Conservation (phyloP, 2,329 filamentous ascomycete genomes). For the Epichloe typhina region DNA sequence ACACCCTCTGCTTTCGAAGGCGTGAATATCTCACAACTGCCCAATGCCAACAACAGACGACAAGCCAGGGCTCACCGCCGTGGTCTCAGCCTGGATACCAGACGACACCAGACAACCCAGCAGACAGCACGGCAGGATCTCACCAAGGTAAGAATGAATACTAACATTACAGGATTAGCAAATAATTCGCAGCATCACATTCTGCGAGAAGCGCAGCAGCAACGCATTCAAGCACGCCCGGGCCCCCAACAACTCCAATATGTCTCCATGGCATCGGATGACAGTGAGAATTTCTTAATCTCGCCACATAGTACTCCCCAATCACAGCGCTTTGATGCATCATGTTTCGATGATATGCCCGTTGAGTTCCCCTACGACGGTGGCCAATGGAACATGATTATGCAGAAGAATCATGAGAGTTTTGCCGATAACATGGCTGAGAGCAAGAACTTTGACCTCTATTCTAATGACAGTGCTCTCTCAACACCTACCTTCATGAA, state of each 20-base stretch:
- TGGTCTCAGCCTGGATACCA: slow-evolving; percentile 72
- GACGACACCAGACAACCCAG: slow-evolving; percentile 36
- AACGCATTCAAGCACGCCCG: slow-evolving; percentile 64
- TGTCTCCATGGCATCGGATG: slow-evolving; percentile 19
- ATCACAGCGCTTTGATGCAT: slow-evolving; percentile 36
- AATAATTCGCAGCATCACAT: slow-evolving; percentile 51
- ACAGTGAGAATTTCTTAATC: slow-evolving; percentile 42
- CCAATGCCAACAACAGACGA: slow-evolving; percentile 33
- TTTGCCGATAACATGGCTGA: slow-evolving; percentile 28
- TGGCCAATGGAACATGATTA: slow-evolving; percentile 28
- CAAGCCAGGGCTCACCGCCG: slow-evolving; percentile 51
- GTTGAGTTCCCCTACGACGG: slow-evolving; percentile 35
- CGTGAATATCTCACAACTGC: slow-evolving; percentile 54
- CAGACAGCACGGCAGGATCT: slow-evolving; percentile 19
- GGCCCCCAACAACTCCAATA: slow-evolving; percentile 30
- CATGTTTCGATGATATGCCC: slow-evolving; percentile 29
- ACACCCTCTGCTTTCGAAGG: slow-evolving; percentile 68
- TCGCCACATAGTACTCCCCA: slow-evolving; percentile 44
- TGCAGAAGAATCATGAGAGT: slow-evolving; percentile 33
- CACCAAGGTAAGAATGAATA: slow-evolving; percentile 36
- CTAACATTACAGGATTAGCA: slow-evolving; percentile 44
- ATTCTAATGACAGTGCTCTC: slow-evolving; percentile 30
- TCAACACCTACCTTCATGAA: slow-evolving; percentile 37
- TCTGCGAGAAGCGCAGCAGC: slow-evolving; percentile 84
- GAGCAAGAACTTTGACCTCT: slow-evolving; percentile 37